Conservation (phyloP, 2,329 filamentous ascomycete species). For the Daldinia eschscholtzii region DNA sequence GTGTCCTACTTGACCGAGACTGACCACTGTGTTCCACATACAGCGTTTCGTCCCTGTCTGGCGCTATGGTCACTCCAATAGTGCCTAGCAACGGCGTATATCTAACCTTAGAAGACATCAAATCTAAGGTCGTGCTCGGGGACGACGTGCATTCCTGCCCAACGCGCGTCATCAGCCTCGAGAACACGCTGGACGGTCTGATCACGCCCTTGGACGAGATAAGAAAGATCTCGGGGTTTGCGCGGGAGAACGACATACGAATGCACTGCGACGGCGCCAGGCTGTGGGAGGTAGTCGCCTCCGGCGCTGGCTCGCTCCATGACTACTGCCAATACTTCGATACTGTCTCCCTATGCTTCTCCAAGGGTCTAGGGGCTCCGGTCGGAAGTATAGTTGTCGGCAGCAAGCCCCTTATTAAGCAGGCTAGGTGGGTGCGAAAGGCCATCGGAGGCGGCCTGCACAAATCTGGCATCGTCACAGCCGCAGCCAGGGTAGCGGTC, state of each 20-base stretch:
- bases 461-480: constrained; percentile 81
- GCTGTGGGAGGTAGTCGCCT: constrained; percentile 64
- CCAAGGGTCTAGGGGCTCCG: constrained; percentile 66
- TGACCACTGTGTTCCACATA: constrained; percentile 29
- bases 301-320: constrained; percentile 57
- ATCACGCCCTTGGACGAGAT: constrained; percentile 55
- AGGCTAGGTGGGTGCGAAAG: constrained; percentile 82
- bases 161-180: constrained; percentile 58
- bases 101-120: constrained; percentile 59
- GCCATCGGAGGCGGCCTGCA: constrained; percentile 82
- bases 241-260: constrained; percentile 54
- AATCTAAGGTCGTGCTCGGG: constrained; percentile 51
- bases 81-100: constrained; percentile 55
- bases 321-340: constrained; percentile 63
- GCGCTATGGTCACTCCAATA: constrained; percentile 69
- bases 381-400: constrained; percentile 64
- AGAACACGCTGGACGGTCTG: constrained; percentile 57
- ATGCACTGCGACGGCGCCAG: constrained; percentile 66
- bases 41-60: constrained; percentile 70
- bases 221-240: constrained; percentile 52
- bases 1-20: constrained; percentile 5
- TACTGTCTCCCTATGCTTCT: constrained; percentile 63
- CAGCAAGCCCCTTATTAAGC: constrained; percentile 67
- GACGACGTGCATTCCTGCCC: constrained; percentile 61
- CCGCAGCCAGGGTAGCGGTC: constrained; percentile 80